phyloP scores from a whole-genome alignment of 163 green algal genomes.

The Prototheca cutis region DNA sequence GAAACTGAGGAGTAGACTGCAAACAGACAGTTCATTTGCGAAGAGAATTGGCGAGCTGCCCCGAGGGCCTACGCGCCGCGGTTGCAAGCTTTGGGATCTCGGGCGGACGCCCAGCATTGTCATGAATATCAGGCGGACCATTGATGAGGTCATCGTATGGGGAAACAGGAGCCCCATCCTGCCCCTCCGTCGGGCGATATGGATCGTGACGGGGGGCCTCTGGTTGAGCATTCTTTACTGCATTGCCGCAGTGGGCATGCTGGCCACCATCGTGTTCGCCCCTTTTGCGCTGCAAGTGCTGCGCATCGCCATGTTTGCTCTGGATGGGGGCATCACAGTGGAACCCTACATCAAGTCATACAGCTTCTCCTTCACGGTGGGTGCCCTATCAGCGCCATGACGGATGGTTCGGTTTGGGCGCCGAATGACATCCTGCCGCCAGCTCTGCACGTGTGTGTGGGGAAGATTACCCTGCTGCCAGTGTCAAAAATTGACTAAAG shows the following conservation, averaged over 20 bases:
- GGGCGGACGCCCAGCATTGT: not conserved
- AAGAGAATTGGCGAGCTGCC: too few relatives aligned
- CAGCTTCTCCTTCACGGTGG: constrained; percentile 3
- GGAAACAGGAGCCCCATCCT: constrained; percentile 24
- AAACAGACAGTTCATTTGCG: too few relatives aligned
- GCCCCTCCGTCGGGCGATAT: constrained; percentile 19
- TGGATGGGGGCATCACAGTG: constrained; percentile 23
- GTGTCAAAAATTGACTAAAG: too few relatives aligned
- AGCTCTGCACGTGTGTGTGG: too few relatives aligned
- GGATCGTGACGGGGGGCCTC: constrained; percentile 19
- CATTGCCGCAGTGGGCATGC: constrained; percentile 13
- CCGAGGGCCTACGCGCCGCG: too few relatives aligned
- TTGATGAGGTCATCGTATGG: constrained; percentile 20
- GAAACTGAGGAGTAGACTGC: too few relatives aligned
- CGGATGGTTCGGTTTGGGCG: too few relatives aligned
- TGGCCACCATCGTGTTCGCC: constrained; percentile 23
- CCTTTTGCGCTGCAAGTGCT: constrained; percentile 22
- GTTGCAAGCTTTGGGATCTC: too few relatives aligned
- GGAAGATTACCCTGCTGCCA: too few relatives aligned
- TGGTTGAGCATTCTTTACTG: constrained; percentile 14
- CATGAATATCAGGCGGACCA: not conserved
- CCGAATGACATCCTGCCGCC: too few relatives aligned
- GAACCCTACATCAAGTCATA: constrained; percentile 11
- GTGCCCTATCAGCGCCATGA: too few relatives aligned
- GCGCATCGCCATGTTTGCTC: constrained; percentile 10